Base-by-base conservation (phyloP, 2,329 filamentous ascomycete genomes). In the Trichothecium roseum region DNA sequence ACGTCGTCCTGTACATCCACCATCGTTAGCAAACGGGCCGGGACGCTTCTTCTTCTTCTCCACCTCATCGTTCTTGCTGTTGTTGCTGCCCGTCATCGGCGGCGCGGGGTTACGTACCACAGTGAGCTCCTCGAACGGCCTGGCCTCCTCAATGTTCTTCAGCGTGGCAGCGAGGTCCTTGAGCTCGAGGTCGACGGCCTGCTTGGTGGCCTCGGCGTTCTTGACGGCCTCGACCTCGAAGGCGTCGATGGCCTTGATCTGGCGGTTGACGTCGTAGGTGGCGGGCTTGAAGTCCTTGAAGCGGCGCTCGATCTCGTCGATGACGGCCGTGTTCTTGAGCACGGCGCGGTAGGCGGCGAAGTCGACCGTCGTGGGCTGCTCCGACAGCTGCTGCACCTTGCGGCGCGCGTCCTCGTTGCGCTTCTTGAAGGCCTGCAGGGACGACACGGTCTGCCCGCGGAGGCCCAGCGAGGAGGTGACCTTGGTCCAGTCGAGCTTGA, bases 401-500 rank as follows among this genome's bases (percentile, higher is more conserved):
- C 91, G 89, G 68, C 89, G 88, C 59, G 86, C 89, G 62, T 95
- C 88, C 62, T 98, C 91, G 74, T 96, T 95, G 70, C 91, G 88
- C 80, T 94, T 91, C 79, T 98, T 98, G 82, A 98, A 98, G 48
- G 85, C 77, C 63, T 89, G 82, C 43, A 98, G 86, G 43, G 89
- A 83, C 54, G 81, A 69, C 51, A 85, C 88, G 51, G 91, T 98
- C 71, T 87, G 84, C 63, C 91, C 91, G 64, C 85, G 85, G 64
- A 98, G 86, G 63, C 89, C 89, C 56, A 98, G 87, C 59, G 89
- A 93, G 68, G 76, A 78, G 67, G 82, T 82, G 58, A 98, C 78
- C 72, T 93, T 91, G 69, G 78, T 78, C 91, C 91, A 98, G 81
- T 98, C 91, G 75, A 98, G 78, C 79, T 96, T 98, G 68, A 93